These are phyloP conservation scores for Phytopythium oedochilum DNA, from an alignment of 352 stramenopile genomes.

Conservation along the genomic window DNA sequence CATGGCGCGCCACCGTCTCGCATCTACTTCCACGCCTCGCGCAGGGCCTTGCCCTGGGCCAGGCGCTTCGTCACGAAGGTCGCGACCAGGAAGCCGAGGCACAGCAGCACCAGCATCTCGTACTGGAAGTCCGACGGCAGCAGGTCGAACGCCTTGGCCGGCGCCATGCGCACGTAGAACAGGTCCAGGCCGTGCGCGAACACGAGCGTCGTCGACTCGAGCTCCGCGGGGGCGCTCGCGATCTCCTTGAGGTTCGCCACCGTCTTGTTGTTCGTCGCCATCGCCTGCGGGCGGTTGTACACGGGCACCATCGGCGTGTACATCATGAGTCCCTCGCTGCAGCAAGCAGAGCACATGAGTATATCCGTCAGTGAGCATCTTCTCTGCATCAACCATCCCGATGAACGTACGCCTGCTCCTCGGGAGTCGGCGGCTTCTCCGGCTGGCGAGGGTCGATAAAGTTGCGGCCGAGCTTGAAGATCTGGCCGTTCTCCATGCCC, in stretches of 20 bases:
- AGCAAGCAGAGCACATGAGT: background rate
- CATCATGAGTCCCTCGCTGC: conserved; percentile 70
- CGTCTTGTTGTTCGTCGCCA: conserved; percentile 91
- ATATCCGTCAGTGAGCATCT: too few species aligned
- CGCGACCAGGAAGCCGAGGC: conserved; percentile 80
- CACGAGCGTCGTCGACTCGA: conserved; percentile 95
- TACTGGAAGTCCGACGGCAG: conserved; percentile 96
- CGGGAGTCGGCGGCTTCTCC: conserved; percentile 83
- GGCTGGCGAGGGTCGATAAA: conserved; percentile 94
- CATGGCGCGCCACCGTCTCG: conserved; percentile 14
- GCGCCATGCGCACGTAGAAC: conserved; percentile 92
- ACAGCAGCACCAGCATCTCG: conserved; percentile 90
- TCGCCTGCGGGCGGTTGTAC: conserved; percentile 75
- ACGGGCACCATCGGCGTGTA: conserved; percentile 92
- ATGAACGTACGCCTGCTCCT: conserved; percentile 54
- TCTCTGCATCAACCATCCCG: background rate
- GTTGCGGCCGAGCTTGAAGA: conserved; percentile 91
- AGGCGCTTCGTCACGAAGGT: conserved; percentile 66
- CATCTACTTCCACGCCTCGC: conserved; percentile 78
- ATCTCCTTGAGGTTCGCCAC: conserved; percentile 75
- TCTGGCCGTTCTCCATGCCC: conserved; percentile 89
- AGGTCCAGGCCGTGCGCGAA: conserved; percentile 92
- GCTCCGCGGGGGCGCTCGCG: conserved; percentile 67
- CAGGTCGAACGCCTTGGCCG: conserved; percentile 94
- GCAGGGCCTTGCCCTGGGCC: conserved; percentile 68